Base-by-base conservation (phyloP, 352 stramenopile genomes). In the Aphanomyces cochlioides region DNA sequence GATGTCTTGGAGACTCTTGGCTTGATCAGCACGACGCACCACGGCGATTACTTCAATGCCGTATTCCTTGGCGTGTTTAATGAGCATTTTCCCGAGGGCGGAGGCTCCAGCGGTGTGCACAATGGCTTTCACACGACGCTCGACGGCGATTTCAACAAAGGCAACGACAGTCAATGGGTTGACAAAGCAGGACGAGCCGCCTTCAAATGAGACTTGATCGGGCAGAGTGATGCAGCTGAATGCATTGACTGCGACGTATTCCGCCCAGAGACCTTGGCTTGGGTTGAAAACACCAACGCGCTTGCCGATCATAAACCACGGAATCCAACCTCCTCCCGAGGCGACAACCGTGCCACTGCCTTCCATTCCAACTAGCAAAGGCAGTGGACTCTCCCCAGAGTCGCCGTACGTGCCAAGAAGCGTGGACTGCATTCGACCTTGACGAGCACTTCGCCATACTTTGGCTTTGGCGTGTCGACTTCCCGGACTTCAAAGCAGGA, bases 401-500 rank as follows among this genome's bases (percentile, higher is more conserved):
- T 40, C 34, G 13, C n/a, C 4, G 59, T 72, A 28, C 34, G 61
- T 40, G 2, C 68, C 64, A 12, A 50, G 6, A 7, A 69, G 50
- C 15, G 15, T 15, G 45, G 60, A 5, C 58, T 39, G 21, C 39
- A 68, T 10, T 59, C 39, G 34, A 77, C 65, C 66, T 73, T 75
- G 41, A 77, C 45, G 5, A 77, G 70, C 12, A 77, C 56, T 60
- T 77, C 47, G 39, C 38, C 41, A 7, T 39, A 17, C 37, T 5
- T 37, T 17, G 72, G 73, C 47, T 7, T 37, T 4, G 73, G 73
- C 2, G 77, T 19, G 67, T 36, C 17, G 70, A 60, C 39, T 56
- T 79, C 5, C 63, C 79, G 64, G 66, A 77, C 45, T 64, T 74
- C 17, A 68, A 78, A 28, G 56, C 63, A 40, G 56, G 80, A 50